Evolutionary conservation across 495 filamentous ascomycete genomes (phyloP).

Genomic region (Choiromyces venosus): DNA sequence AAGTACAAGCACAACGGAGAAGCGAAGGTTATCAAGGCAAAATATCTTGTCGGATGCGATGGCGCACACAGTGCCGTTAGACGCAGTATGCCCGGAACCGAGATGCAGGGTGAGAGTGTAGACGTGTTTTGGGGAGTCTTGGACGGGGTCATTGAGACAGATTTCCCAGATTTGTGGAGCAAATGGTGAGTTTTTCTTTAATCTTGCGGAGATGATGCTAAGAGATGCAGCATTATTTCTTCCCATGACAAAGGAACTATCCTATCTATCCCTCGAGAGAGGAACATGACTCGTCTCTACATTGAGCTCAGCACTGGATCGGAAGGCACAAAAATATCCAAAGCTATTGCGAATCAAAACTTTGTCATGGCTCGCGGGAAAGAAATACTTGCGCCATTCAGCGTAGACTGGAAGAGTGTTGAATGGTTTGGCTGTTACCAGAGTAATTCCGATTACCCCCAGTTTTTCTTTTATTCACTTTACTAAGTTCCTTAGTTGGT

Average conservation of each 20-base stretch:
- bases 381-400: conserved; percentile 62
- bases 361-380: conserved; percentile 63
- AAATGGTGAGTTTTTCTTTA: conserved; percentile 47
- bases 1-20: conserved; percentile 43
- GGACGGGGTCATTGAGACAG: conserved; percentile 67
- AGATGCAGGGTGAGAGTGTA: conserved; percentile 58
- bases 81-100: conserved; percentile 56
- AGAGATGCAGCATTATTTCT: conserved; percentile 49
- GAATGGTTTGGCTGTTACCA: conserved; percentile 67
- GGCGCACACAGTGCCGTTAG: conserved; percentile 57
- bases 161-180: conserved; percentile 73
- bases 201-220: not conserved
- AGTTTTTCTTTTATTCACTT: not conserved
- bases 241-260: conserved; percentile 63
- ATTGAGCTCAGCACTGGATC: conserved; percentile 67
- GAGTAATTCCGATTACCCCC: conserved; percentile 32
- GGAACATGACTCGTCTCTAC: conserved; percentile 69
- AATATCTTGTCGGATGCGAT: conserved; percentile 59
- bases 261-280: conserved; percentile 69
- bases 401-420: conserved; percentile 62
- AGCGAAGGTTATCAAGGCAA: conserved; percentile 52
- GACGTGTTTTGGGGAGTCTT: conserved; percentile 72
- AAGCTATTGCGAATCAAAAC: conserved; percentile 59
- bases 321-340: conserved; percentile 57
- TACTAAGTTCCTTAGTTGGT: conserved; percentile 48